Conservation (phyloP, 2,329 filamentous ascomycete species). For the Pseudogymnoascus sp. region DNA sequence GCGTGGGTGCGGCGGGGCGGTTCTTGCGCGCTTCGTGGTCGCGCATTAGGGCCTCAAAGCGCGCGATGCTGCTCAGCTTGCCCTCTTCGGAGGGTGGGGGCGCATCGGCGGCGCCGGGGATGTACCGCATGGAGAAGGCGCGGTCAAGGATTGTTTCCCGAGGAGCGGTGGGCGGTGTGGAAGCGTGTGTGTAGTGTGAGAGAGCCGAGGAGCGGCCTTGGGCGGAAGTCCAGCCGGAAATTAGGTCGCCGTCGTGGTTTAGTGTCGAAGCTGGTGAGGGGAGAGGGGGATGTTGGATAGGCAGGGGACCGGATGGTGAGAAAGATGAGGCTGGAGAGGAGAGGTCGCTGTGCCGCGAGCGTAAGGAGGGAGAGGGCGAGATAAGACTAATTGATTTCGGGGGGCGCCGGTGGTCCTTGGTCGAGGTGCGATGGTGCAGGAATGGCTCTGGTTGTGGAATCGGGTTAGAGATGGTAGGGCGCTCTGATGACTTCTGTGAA, state of each 20-base stretch:
- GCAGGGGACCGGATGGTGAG: conserved; percentile 31
- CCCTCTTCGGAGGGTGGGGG: conserved; percentile 41
- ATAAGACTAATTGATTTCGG: conserved; percentile 41
- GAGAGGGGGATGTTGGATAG: conserved; percentile 42
- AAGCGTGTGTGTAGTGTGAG: conserved; percentile 37
- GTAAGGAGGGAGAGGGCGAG: conserved; percentile 51
- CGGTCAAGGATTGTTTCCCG: conserved; percentile 60
- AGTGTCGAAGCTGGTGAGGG: conserved; percentile 47
- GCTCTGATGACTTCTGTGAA: neutral
- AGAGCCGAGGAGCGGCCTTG: conserved; percentile 51
- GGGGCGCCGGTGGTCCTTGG: conserved; percentile 32
- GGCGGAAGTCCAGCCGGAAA: conserved; percentile 52
- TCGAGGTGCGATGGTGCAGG: conserved; percentile 39
- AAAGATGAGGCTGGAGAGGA: conserved; percentile 33
- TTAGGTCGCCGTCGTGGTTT: conserved; percentile 46
- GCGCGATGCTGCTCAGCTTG: conserved; percentile 54
- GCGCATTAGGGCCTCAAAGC: conserved; percentile 58
- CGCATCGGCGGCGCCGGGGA: conserved; percentile 49
- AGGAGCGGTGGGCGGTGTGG: conserved; percentile 37
- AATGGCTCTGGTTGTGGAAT: conserved; percentile 25
- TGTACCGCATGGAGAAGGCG: conserved; percentile 54
- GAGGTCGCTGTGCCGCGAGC: conserved; percentile 53
- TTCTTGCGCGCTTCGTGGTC: conserved; percentile 44
- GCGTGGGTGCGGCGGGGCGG: conserved; percentile 12
- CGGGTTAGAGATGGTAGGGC: conserved; percentile 12